These are phyloP conservation scores for Trypanosoma rangeli DNA, from an alignment of 208 protist genomes.

Conservation along the genomic window DNA sequence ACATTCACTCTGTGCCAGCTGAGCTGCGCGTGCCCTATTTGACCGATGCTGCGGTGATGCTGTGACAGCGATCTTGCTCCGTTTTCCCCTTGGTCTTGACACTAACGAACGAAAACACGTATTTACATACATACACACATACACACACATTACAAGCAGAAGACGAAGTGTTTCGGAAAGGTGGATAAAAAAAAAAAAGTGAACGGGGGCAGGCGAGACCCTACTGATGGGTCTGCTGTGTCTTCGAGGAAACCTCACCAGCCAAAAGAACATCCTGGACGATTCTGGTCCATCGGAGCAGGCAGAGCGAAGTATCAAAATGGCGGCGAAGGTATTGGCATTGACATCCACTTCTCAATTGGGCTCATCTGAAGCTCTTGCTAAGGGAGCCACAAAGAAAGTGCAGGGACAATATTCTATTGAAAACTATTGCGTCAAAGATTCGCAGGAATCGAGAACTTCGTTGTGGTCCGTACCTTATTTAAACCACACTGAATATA, in stretches of 20 bases:
- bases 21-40: slow-evolving; percentile 38
- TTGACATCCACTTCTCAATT: not conserved
- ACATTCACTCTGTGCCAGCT: slow-evolving; percentile 27
- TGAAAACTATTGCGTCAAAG: not conserved
- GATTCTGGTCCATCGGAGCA: not conserved
- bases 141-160: not conserved
- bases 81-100: slow-evolving; percentile 8
- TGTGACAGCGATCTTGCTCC: slow-evolving; percentile 15
- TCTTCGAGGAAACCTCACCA: slow-evolving; percentile 3
- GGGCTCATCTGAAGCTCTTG: not conserved
- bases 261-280: slow-evolving; percentile 2
- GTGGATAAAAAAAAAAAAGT: not conserved
- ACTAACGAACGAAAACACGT: not conserved
- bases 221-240: slow-evolving; percentile 20
- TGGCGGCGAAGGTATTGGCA: not conserved
- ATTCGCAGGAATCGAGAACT: not conserved
- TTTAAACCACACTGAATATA: slow-evolving; percentile 37
- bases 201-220: not conserved
- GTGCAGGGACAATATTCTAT: not conserved
- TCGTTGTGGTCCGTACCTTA: not conserved
- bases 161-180: not conserved
- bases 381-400: not conserved
- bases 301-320: not conserved
- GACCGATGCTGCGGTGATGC: slow-evolving; percentile 30
- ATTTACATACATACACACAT: not conserved